Evolutionary conservation across 2,329 filamentous ascomycete genomes (phyloP), one percentile per base, ranked within the genome.

Genomic region (Cladosporium sp.): DNA sequence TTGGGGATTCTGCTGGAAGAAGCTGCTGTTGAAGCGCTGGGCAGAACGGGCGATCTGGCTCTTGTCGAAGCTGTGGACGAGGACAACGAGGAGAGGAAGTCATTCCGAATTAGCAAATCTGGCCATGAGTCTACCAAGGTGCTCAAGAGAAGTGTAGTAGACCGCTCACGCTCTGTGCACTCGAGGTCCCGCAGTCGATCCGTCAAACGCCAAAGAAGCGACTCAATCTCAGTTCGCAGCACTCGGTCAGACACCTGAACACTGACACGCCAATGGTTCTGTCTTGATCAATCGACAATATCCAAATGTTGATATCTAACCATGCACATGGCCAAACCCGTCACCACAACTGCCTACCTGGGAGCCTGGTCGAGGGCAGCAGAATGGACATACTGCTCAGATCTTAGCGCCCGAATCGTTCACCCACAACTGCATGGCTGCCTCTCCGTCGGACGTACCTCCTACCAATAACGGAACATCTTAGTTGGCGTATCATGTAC

Each of bases 1-100:
- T 78, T 93, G 66, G 88, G 89, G 1, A 84, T 93, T 49, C 71
- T 93, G 57, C 74, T 92, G 40, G 89, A 93, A 72, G 89, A 93
- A 71, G 81, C 83, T 2, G 79, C 82, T 15, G 77, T 79, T 39
- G 82, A 85, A 47, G 70, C 78, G 5, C 73, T 92, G 19, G 88
- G 87, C 4, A 75, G 78, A 56, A 81, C 77, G 12, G 89, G 89
- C 20, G 86, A 91, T 71, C 70, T 90, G 48, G 86, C 88, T 1
- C 88, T 93, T 66, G 84, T 86, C 0, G 88, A 91, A 69, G 80
- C 24, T 37, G 40, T 19, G 4, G 19, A 17, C 9, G 51, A 44
- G 15, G 51, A 54, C 19, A 3, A 35, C 13, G 25, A n/a, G 2
- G 10, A 22, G 25, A 8, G 13, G 15, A 25, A 15, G 12, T 4